Conservation (phyloP, 495 filamentous ascomycete genomes). For the Podospora pseudopauciseta region DNA sequence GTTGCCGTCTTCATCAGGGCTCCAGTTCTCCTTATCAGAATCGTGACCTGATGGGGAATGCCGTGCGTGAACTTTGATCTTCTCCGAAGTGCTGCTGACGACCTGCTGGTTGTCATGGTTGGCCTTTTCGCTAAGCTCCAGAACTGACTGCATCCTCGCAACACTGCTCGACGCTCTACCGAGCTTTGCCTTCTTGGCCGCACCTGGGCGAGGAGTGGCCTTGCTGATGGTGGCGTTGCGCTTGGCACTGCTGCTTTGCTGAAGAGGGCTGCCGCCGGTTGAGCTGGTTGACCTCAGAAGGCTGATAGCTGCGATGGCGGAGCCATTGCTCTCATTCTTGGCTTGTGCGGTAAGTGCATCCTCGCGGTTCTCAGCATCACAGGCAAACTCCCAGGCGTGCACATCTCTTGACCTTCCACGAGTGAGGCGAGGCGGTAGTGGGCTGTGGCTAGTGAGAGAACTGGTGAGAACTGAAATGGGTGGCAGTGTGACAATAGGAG, state of each 20-base stretch:
- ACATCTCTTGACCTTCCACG: slow-evolving; percentile 77
- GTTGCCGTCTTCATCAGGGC: slow-evolving; percentile 50
- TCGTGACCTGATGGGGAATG: slow-evolving; percentile 50
- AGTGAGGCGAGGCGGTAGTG: slow-evolving; percentile 40
- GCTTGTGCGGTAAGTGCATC: slow-evolving; percentile 69
- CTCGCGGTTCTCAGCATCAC: slow-evolving; percentile 62
- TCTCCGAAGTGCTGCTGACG: slow-evolving; percentile 36
- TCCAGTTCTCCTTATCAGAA: slow-evolving; percentile 95
- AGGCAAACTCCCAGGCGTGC: slow-evolving; percentile 79
- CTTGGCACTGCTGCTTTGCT: slow-evolving; percentile 49
- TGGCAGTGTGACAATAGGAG: slow-evolving; percentile 46
- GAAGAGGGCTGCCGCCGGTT: slow-evolving; percentile 46
- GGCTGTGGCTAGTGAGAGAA: slow-evolving; percentile 48
- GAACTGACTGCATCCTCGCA: slow-evolving; percentile 58
- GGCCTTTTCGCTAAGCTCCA: slow-evolving; percentile 30
- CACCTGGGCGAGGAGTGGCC: slow-evolving; percentile 43
- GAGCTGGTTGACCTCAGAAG: slow-evolving; percentile 64
- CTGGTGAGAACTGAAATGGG: slow-evolving; percentile 55
- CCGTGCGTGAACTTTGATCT: slow-evolving; percentile 40
- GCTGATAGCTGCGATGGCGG: slow-evolving; percentile 66
- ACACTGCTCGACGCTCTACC: slow-evolving; percentile 61
- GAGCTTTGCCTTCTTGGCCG: slow-evolving; percentile 62
- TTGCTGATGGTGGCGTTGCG: slow-evolving; percentile 53
- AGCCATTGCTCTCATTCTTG: slow-evolving; percentile 67
- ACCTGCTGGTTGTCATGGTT: not conserved